A percentile compares a stretch with the other conserved stretches of the same genome.
Conservation (phyloP, 148 eudicot genomes). For the Mesembryanthemum crystallinum region DNA sequence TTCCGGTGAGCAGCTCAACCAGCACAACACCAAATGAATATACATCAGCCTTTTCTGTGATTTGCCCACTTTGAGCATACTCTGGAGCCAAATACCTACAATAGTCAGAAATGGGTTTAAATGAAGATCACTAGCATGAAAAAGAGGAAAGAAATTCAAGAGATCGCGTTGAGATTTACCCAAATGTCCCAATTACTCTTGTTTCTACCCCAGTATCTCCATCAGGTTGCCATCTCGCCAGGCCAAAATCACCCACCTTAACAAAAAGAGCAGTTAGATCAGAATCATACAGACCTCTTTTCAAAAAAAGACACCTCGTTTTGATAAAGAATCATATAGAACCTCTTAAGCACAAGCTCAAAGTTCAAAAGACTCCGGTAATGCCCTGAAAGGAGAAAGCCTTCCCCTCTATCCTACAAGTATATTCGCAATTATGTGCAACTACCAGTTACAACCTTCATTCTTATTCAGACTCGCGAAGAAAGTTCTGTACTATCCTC, state of each 20-base stretch:
- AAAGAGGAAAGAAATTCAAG: not conserved
- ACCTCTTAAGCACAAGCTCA: not conserved
- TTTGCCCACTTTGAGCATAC: constrained; percentile 78
- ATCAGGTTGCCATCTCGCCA: constrained; percentile 83
- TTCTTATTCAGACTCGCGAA: too few species aligned
- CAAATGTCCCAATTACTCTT: constrained; percentile 73
- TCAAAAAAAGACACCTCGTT: too few species aligned
- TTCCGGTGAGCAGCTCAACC: constrained; percentile 64
- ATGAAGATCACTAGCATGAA: not conserved
- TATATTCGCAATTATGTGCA: not conserved
- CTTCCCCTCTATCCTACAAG: not conserved
- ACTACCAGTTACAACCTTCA: too few species aligned
- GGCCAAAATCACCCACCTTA: constrained; percentile 77
- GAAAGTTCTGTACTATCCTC: too few species aligned
- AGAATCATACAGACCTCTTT: not conserved
- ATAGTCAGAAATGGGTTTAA: not conserved
- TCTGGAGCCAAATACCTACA: constrained; percentile 73
- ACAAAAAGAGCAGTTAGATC: not conserved
- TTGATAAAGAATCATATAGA: not conserved
- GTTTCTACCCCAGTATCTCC: constrained; percentile 75
- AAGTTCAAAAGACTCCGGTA: not conserved
- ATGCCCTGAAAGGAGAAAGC: not conserved
- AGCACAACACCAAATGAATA: constrained; percentile 75
- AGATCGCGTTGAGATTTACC: constrained; percentile 30
- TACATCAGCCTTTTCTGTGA: constrained; percentile 77